Evolutionary conservation across 2,329 filamentous ascomycete genomes (phyloP).

Genomic region (Scolecobasidium constrictum): DNA sequence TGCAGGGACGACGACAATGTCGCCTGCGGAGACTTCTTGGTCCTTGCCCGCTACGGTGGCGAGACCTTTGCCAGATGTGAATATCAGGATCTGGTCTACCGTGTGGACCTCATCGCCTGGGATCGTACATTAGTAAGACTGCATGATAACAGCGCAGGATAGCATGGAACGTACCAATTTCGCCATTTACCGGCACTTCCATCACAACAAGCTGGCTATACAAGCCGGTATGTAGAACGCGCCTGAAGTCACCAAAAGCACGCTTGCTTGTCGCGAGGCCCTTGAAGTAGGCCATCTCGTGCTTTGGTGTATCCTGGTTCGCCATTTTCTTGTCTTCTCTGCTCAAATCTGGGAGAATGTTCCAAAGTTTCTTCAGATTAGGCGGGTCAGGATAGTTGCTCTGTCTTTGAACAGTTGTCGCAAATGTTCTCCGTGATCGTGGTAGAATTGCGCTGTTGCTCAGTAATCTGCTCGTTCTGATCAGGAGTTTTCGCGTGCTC

Average conservation of each 20-base stretch:
- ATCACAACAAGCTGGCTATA: constrained; percentile 55
- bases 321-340: background rate
- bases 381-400: too few relatives aligned
- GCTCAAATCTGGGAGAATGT: background rate
- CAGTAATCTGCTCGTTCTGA: too few relatives aligned
- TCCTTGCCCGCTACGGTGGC: constrained; percentile 50
- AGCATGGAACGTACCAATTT: constrained; percentile 45
- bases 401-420: too few relatives aligned
- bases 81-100: constrained; percentile 54
- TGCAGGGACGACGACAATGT: constrained; percentile 52
- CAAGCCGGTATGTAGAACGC: constrained; percentile 51
- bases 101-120: constrained; percentile 33
- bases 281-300: constrained; percentile 51
- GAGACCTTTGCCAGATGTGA: constrained; percentile 48
- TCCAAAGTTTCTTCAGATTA: constrained; percentile 1
- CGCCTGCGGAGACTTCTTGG: constrained; percentile 43
- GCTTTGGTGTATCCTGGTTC: constrained; percentile 15
- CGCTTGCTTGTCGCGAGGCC: constrained; percentile 43
- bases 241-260: constrained; percentile 47
- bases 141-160: background rate
- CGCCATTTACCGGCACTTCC: constrained; percentile 51
- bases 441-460: too few relatives aligned
- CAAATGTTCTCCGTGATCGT: too few relatives aligned
- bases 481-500: too few relatives aligned
- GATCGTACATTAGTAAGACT: background rate